A percentile compares a stretch with the other conserved stretches of the same genome.
Conservation (phyloP, 1,284 basidiomycete genomes). For the Ustilago tritici region DNA sequence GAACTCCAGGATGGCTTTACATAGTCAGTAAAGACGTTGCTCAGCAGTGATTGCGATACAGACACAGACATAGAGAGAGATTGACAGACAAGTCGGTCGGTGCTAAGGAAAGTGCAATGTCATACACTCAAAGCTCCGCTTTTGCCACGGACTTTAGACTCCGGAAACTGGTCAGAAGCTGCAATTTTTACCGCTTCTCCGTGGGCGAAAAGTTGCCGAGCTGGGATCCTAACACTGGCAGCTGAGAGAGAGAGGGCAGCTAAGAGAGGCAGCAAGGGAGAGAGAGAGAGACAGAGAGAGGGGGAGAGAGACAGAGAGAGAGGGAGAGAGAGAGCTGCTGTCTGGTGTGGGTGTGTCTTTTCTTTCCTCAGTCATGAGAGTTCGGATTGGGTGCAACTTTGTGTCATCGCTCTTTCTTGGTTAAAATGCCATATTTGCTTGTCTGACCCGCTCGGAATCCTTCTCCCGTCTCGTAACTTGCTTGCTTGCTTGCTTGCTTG, state of each 20-base stretch:
- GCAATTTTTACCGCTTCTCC: slow-evolving; percentile 4
- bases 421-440: too few species aligned
- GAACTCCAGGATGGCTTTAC: too few species aligned
- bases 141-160: slow-evolving; percentile 33
- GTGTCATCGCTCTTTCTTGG: slow-evolving; percentile 3
- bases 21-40: background rate
- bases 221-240: background rate
- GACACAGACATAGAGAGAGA: too few species aligned
- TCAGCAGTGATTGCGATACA: background rate
- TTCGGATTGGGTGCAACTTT: background rate
- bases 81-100: slow-evolving; percentile 1
- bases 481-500: background rate
- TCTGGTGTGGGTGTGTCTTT: background rate
- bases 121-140: background rate
- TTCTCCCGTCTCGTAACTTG: background rate
- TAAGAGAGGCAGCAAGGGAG: background rate
- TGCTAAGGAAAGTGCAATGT: background rate
- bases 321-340: too few species aligned
- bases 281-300: too few species aligned
- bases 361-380: background rate
- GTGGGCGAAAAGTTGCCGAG: background rate
- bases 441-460: background rate
- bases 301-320: too few species aligned
- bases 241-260: background rate
- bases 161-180: background rate